These are phyloP conservation scores for Trichoderma virens DNA, from an alignment of 495 filamentous ascomycete species.

Conservation along the genomic window DNA sequence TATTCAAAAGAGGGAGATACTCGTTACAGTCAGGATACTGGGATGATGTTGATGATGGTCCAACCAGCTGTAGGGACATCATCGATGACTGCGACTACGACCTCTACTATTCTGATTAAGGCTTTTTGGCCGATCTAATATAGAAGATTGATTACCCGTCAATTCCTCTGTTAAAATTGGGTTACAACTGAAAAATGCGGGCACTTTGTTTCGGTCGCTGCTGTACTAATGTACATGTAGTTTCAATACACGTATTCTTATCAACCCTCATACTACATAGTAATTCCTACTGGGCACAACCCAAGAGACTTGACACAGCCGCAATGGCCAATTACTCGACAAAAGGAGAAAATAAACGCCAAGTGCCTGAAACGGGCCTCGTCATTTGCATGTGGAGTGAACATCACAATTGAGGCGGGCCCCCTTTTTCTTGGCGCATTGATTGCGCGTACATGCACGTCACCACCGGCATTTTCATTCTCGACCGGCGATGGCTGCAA, in stretches of 20 bases:
- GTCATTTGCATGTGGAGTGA: slow-evolving; percentile 1
- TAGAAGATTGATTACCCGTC: too few relatives aligned
- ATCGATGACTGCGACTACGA: not conserved
- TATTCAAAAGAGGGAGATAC: not conserved
- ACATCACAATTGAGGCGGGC: not conserved
- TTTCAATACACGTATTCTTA: too few relatives aligned
- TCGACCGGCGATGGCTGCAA: not conserved
- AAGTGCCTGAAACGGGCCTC: not conserved
- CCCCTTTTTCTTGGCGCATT: not conserved
- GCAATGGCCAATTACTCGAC: not conserved
- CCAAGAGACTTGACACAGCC: too few relatives aligned
- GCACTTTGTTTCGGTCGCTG: too few relatives aligned
- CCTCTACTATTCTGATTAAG: not conserved
- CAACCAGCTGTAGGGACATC: not conserved
- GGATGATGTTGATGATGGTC: not conserved
- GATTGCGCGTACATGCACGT: slow-evolving; percentile 9
- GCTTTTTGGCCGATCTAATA: too few relatives aligned
- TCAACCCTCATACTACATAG: too few relatives aligned
- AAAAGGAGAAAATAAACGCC: not conserved
- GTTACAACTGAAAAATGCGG: too few relatives aligned
- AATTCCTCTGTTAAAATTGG: too few relatives aligned
- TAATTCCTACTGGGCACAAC: too few relatives aligned
- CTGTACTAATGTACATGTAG: too few relatives aligned
- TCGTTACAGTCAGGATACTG: not conserved
- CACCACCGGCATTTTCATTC: not conserved